A percentile compares a stretch with the other conserved stretches of the same genome.
These are phyloP conservation scores for Aaosphaeria pasadenensis DNA, from an alignment of 2,329 filamentous ascomycete species.

Conservation along the genomic window DNA sequence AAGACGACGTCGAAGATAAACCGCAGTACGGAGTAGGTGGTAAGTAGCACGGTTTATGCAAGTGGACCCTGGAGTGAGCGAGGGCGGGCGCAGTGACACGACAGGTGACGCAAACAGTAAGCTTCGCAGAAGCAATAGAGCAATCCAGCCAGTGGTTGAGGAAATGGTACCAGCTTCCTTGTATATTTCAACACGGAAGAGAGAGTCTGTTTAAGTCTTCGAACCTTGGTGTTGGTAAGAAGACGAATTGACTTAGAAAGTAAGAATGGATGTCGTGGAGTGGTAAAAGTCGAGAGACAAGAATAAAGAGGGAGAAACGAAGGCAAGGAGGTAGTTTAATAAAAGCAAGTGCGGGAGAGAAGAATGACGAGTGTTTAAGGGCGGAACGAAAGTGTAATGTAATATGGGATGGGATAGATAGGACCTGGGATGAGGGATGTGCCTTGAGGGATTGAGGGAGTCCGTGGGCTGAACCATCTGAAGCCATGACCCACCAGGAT, in stretches of 20 bases:
- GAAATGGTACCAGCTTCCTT: not conserved
- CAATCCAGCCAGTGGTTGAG: not conserved
- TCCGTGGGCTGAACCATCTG: constrained; percentile 3
- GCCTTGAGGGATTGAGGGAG: not conserved
- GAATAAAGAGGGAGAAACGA: constrained; percentile 10
- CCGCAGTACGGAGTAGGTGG: not conserved
- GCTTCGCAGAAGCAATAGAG: not conserved
- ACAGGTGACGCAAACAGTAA: not conserved
- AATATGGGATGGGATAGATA: too few species aligned
- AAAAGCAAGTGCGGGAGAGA: constrained; percentile 2
- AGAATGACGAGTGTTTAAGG: constrained; percentile 15
- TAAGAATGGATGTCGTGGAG: too few species aligned
- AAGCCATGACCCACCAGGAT: not conserved
- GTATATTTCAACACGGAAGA: not conserved
- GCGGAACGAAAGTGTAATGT: too few species aligned
- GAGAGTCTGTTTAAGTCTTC: not conserved
- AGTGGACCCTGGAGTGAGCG: too few species aligned
- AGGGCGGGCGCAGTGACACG: not conserved
- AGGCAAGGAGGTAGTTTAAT: constrained; percentile 6
- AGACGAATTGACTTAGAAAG: too few species aligned
- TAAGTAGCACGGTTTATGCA: too few species aligned
- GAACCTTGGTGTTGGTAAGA: not conserved
- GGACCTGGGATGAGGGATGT: constrained; percentile 1
- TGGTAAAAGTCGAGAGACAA: constrained; percentile 1
- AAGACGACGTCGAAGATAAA: not conserved